phyloP scores from a whole-genome alignment of 352 stramenopile species.

The Halophytophthora polymorphica region DNA sequence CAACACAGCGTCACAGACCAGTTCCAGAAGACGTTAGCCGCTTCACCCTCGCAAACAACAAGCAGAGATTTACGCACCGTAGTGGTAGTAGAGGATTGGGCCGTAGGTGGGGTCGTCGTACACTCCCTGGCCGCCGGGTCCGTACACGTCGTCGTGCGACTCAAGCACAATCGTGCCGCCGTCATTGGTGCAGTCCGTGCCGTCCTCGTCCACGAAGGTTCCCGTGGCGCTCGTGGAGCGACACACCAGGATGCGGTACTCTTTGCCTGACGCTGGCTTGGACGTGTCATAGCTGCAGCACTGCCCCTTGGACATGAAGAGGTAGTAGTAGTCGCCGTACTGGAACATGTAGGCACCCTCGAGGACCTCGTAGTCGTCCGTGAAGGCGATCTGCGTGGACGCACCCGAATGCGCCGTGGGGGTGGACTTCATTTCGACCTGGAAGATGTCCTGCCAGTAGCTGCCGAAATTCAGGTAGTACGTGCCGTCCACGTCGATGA shows the following conservation, averaged over 20 bases:
- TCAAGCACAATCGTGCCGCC: slow-evolving; percentile 27
- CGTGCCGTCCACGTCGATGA: slow-evolving; percentile 12
- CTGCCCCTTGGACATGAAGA: slow-evolving; percentile 27
- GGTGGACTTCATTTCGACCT: slow-evolving; percentile 4
- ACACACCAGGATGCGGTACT: slow-evolving; percentile 33
- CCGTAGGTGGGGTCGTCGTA: slow-evolving; percentile 25
- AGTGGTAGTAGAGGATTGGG: slow-evolving; percentile 34
- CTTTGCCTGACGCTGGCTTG: slow-evolving; percentile 12
- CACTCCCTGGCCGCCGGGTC: slow-evolving; percentile 25
- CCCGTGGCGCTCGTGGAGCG: slow-evolving; percentile 15
- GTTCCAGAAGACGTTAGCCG: neutral
- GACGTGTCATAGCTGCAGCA: slow-evolving; percentile 15
- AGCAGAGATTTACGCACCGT: slow-evolving; percentile 11
- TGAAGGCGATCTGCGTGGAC: neutral
- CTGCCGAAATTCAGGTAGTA: slow-evolving; percentile 23
- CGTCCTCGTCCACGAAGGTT: slow-evolving; percentile 20
- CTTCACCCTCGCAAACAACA: neutral
- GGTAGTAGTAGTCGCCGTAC: slow-evolving; percentile 24
- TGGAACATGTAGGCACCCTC: slow-evolving; percentile 27
- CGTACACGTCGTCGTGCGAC: slow-evolving; percentile 24
- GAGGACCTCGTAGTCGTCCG: slow-evolving; percentile 2
- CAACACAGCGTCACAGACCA: neutral
- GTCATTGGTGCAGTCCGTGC: slow-evolving; percentile 15
- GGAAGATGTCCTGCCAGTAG: slow-evolving; percentile 6
- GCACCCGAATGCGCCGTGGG: slow-evolving; percentile 3